A percentile compares a stretch with the other conserved stretches of the same genome.
Evolutionary conservation across 2,329 filamentous ascomycete genomes (phyloP).

Genomic region (Mycosphaerella sp.): DNA sequence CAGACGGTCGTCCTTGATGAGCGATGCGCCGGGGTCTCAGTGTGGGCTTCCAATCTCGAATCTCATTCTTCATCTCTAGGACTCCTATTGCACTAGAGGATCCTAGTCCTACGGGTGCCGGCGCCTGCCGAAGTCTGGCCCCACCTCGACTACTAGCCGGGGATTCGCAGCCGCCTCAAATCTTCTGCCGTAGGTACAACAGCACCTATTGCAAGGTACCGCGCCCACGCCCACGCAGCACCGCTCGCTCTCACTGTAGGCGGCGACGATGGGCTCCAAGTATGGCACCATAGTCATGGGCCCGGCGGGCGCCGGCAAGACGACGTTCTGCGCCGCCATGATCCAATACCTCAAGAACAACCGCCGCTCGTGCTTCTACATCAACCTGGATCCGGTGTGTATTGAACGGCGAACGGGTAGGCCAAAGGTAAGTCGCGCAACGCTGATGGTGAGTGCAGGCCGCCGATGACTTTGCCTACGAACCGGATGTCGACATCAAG

Average conservation of each 20-base stretch:
- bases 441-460: constrained; percentile 51
- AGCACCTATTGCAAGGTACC: not conserved
- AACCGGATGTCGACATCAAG: constrained; percentile 91
- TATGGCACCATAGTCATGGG: constrained; percentile 95
- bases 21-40: too few species aligned
- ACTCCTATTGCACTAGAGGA: too few species aligned
- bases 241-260: not conserved
- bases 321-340: constrained; percentile 88
- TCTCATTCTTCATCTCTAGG: too few species aligned
- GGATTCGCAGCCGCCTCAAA: too few species aligned
- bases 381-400: constrained; percentile 69
- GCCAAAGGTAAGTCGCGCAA: constrained; percentile 6
- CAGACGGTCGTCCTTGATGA: too few species aligned
- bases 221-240: not conserved
- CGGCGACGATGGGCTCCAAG: constrained; percentile 48
- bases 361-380: constrained; percentile 91
- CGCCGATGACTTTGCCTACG: constrained; percentile 84
- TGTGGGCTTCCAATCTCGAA: too few species aligned
- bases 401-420: not conserved
- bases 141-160: too few species aligned
- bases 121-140: too few species aligned
- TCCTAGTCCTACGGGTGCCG: not conserved
- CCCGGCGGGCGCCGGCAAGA: constrained; percentile 94
- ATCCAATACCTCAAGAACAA: constrained; percentile 89
- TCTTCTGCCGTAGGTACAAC: not conserved